Evolutionary conservation across 2,329 filamentous ascomycete species (phyloP).

Genomic region (Aspergillus vadensis): DNA sequence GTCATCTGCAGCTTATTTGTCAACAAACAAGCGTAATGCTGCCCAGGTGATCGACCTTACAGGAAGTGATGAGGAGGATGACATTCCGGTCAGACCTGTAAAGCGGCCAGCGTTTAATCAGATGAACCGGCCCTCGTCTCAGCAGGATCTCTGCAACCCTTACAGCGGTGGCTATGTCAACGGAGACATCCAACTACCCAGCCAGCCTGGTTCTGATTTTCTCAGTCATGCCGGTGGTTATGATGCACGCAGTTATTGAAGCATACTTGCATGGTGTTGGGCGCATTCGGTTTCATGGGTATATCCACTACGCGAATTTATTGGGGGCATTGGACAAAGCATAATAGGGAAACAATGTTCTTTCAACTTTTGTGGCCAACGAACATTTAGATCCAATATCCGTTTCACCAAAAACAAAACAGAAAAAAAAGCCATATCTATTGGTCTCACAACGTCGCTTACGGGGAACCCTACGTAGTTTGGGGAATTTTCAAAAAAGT

Average conservation of each 20-base stretch:
- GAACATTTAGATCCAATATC: neutral
- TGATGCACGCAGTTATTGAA: slow-evolving; percentile 20
- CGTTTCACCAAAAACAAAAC: neutral
- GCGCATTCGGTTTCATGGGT: slow-evolving; percentile 17
- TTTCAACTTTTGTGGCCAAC: neutral
- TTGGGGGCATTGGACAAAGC: slow-evolving; percentile 9
- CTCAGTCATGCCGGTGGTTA: slow-evolving; percentile 13
- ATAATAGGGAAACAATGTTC: neutral
- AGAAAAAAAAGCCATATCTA: too few species aligned
- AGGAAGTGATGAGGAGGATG: slow-evolving; percentile 54
- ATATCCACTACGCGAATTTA: slow-evolving; percentile 6
- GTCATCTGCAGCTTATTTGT: slow-evolving; percentile 37
- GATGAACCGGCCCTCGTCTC: slow-evolving; percentile 24
- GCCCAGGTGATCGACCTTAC: slow-evolving; percentile 58
- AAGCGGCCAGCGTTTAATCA: slow-evolving; percentile 36
- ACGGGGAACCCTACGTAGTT: too few species aligned
- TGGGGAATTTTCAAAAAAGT: too few species aligned
- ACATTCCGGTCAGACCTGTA: slow-evolving; percentile 41
- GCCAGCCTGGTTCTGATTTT: slow-evolving; percentile 21
- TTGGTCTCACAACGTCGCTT: too few species aligned
- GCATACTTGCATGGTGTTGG: slow-evolving; percentile 24
- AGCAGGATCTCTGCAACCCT: slow-evolving; percentile 26
- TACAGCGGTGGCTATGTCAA: slow-evolving; percentile 25
- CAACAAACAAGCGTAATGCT: slow-evolving; percentile 50
- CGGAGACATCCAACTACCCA: slow-evolving; percentile 22